Base-by-base conservation (phyloP, 2,329 filamentous ascomycete species). In the Penicillium capsulatum region DNA sequence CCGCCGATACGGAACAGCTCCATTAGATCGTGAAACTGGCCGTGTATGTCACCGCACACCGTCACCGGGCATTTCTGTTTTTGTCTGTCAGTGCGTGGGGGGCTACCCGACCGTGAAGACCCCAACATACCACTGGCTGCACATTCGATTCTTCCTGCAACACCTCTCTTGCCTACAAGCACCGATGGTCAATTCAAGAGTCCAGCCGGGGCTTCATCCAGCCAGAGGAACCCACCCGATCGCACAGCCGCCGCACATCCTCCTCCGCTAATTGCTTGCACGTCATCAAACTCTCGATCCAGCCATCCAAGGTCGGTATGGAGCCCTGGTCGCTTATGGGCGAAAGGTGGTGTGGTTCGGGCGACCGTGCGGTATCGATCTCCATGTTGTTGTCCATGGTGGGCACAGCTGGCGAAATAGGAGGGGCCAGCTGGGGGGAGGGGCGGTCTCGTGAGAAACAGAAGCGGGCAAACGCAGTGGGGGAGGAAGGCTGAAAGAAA, bases 1-100 rank as follows among this genome's bases (percentile, higher is more conserved):
- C 92, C 92, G 56, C 92, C 92, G 67, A 98, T 97, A 74, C 94
- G 94, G 79, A 98, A 98, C 38, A 98, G 81, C 73, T 98, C 92
- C 89, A 98, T 97, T 68, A 98, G 72, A 64, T 98, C 92, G 69
- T 97, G 91, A 68, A 97, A 97, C 71, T 98, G 92, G 54, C 92
- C 92, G 70, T 98, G 92, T 65, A 98, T 98, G 71, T 98, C 92
- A 66, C 92, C 92, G 68, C 92, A 97, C 48, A 98, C 92, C 40
- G 92, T 98, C 54, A 97, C 92, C 31, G 92, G 92, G 67, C 91
- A 97, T 91, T 96, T 96, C 85, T 90, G 55, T 39, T 42, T 54
- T 47, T 34, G 47, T 49, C 43, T 54, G 54, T 53, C 29, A 9
- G n/a, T 30, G 28, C 31, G 31, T 27, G n/a, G 32, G 20, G 31